A percentile compares a stretch with the other conserved stretches of the same genome.
phyloP scores from a whole-genome alignment of 768 basidiomycete species.

The Hebeloma cylindrosporum region DNA sequence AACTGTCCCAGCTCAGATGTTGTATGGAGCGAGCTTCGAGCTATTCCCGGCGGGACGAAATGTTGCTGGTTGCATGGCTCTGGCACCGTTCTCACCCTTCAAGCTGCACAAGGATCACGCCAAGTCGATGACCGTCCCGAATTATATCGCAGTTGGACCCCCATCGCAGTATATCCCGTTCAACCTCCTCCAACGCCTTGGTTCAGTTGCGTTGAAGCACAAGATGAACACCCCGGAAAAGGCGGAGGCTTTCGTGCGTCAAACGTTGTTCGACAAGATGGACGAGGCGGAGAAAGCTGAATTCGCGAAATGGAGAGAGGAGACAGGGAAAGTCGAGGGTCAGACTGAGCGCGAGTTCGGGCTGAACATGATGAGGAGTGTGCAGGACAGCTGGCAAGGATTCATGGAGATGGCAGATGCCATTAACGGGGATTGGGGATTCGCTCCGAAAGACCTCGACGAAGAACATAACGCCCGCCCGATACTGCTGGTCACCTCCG shows the following conservation, averaged over 20 bases:
- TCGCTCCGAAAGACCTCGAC: slow-evolving; percentile 41
- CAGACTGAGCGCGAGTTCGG: slow-evolving; percentile 44
- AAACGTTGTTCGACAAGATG: slow-evolving; percentile 34
- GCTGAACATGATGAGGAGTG: slow-evolving; percentile 44
- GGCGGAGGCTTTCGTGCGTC: slow-evolving; percentile 43
- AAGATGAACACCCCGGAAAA: slow-evolving; percentile 38
- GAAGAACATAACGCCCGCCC: slow-evolving; percentile 44
- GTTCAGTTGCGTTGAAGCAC: slow-evolving; percentile 28
- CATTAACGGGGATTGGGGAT: slow-evolving; percentile 55
- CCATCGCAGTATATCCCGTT: slow-evolving; percentile 42
- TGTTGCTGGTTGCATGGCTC: slow-evolving; percentile 48
- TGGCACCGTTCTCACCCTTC: slow-evolving; percentile 48
- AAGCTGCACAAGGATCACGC: slow-evolving; percentile 46
- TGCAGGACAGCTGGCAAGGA: slow-evolving; percentile 51
- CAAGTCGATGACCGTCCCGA: slow-evolving; percentile 43
- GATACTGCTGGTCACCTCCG: slow-evolving; percentile 45
- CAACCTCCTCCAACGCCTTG: slow-evolving; percentile 34
- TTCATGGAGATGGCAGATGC: slow-evolving; percentile 43
- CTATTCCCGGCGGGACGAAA: slow-evolving; percentile 49
- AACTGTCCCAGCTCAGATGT: slow-evolving; percentile 52
- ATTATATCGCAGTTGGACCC: slow-evolving; percentile 49
- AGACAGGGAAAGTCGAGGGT: slow-evolving; percentile 39
- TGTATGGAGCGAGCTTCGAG: slow-evolving; percentile 52
- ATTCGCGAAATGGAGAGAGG: slow-evolving; percentile 43
- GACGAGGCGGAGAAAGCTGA: slow-evolving; percentile 39